Conservation (phyloP, 768 basidiomycete genomes). For the Crepidotus variabilis region DNA sequence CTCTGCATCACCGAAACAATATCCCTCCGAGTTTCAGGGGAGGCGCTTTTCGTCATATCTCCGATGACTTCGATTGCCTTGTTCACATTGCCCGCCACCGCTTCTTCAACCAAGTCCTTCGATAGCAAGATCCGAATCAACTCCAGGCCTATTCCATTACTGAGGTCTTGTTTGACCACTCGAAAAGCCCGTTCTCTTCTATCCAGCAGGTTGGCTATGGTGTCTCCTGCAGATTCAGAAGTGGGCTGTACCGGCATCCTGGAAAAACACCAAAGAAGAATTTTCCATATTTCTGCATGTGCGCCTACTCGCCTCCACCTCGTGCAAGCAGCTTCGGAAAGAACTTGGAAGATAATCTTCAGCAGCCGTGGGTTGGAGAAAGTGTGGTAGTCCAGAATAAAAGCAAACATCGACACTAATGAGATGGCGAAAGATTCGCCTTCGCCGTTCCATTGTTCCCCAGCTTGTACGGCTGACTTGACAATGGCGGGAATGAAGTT, state of each 20-base stretch:
- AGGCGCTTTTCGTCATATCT: constrained; percentile 6
- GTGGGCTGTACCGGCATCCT: background rate
- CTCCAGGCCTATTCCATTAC: constrained; percentile 37
- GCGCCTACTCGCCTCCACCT: constrained; percentile 2
- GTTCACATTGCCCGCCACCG: constrained; percentile 9
- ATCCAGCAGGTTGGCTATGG: constrained; percentile 1
- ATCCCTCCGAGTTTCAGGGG: background rate
- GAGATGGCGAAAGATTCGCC: constrained; percentile 12
- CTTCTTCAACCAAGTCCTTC: background rate
- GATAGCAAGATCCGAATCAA: constrained; percentile 37
- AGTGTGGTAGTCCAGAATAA: constrained; percentile 15
- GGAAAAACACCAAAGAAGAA: constrained; percentile 3
- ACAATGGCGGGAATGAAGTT: background rate
- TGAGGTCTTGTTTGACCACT: constrained; percentile 44
- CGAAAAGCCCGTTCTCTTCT: constrained; percentile 1
- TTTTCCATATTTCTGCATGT: constrained; percentile 13
- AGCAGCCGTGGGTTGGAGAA: constrained; percentile 12
- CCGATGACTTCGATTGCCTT: constrained; percentile 13
- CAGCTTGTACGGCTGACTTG: constrained; percentile 9
- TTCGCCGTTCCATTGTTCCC: constrained; percentile 4
- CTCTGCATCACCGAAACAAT: constrained; percentile 11
- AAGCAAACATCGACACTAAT: constrained; percentile 9
- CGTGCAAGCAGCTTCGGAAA: constrained; percentile 5
- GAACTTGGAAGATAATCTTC: constrained; percentile 10
- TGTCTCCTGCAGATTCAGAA: background rate